Evolutionary conservation across 2,329 filamentous ascomycete species (phyloP), one percentile per base, ranked within the genome.

Genomic region (Neurospora sp.): DNA sequence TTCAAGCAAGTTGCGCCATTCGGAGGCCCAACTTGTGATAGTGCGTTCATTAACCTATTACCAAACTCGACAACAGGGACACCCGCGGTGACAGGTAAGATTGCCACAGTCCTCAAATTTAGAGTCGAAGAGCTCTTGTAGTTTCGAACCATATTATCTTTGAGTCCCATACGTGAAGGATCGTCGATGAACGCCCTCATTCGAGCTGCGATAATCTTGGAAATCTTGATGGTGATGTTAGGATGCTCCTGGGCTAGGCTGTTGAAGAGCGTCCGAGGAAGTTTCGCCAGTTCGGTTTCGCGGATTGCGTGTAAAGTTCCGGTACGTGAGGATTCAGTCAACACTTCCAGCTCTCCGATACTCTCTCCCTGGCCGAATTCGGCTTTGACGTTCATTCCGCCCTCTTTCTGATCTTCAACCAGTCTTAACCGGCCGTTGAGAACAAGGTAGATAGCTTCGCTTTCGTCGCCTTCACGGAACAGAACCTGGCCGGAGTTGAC

Each of bases 361-460:
- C 96, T 99, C 78, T 99, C 96, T 8, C 96, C 96, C 80, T 99
- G 96, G 4, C 96, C 96, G 76, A 91, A 98, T 79, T 99, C 96
- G 12, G 93, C 95, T 67, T 93, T 87, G 12, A 97, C 93, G 66
- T 90, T 91, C 82, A 97, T 91, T 2, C 91, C 91, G 0, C 93
- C 93, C 73, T 92, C 91, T 66, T 91, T 88, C 15, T 88, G 88
- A 75, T 97, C 94, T 71, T 93, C 87, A 0, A 99, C 91, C 0
- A 95, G 87, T 69, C 96, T 87, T 19, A 99, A 81, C 17, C 96
- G 91, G 10, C 96, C 96, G 75, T 99, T 99, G 17, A 99, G 86
- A 1, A 99, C 96, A 72, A 99, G 94, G 76, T 98, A 99, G 52
- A 99, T 99, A 1, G 96, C 95, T 79, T 99, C 96, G 76, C 96